These are phyloP conservation scores for Penicillium hordei DNA, from an alignment of 2,329 filamentous ascomycete species.

Conservation along the genomic window DNA sequence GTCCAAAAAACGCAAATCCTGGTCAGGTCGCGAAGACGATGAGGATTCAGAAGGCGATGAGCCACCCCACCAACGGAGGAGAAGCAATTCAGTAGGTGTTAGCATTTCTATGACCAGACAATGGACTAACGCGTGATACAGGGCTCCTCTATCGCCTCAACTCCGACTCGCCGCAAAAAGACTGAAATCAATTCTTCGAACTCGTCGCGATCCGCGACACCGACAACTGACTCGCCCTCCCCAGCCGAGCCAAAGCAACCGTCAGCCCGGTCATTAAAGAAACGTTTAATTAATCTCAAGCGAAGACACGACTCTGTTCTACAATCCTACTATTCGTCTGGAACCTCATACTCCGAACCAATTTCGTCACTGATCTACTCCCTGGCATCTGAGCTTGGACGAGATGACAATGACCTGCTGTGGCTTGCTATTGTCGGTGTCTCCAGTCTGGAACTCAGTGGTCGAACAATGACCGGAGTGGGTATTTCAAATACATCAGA, in stretches of 20 bases:
- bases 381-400: slow-evolving; percentile 87
- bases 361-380: slow-evolving; percentile 94
- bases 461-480: slow-evolving; percentile 77
- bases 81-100: slow-evolving; percentile 76
- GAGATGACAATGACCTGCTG: slow-evolving; percentile 92
- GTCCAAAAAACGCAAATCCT: slow-evolving; percentile 73
- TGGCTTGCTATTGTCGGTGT: slow-evolving; percentile 96
- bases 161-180: slow-evolving; percentile 43
- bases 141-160: slow-evolving; percentile 44
- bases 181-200: slow-evolving; percentile 45
- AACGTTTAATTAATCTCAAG: slow-evolving; percentile 71
- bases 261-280: slow-evolving; percentile 70
- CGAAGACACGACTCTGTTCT: slow-evolving; percentile 74
- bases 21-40: slow-evolving; percentile 68
- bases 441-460: slow-evolving; percentile 89
- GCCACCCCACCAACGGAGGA: slow-evolving; percentile 73
- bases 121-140: slow-evolving; percentile 21
- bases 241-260: slow-evolving; percentile 55
- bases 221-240: slow-evolving; percentile 42
- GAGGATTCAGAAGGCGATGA: slow-evolving; percentile 68
- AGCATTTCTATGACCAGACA: background rate
- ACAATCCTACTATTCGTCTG: slow-evolving; percentile 79
- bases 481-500: slow-evolving; percentile 60
- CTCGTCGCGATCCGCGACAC: slow-evolving; percentile 48
- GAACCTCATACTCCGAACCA: slow-evolving; percentile 89